Base-by-base conservation (phyloP, 2,329 filamentous ascomycete genomes). In the Calonectria ilicicola region DNA sequence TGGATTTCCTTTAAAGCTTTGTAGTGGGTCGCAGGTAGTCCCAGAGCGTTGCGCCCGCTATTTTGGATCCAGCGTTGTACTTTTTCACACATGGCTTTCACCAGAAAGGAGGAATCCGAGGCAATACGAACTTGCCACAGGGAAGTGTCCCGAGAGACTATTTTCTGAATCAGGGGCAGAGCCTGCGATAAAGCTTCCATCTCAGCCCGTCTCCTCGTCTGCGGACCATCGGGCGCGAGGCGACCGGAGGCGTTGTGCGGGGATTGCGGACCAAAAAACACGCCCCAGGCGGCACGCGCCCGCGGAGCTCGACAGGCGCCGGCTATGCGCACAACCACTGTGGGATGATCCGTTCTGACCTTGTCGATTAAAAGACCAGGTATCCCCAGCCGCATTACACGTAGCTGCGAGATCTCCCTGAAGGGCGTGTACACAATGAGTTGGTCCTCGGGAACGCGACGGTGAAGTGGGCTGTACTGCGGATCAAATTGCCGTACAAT, bases 161-260 rank as follows among this genome's bases (percentile, higher is more conserved):
- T 6, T 21, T 17, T 17, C n/a, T 32, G 35, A 23, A 60, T 60
- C 3, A 60, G 23, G 14, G 21, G n/a, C 19, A 60, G 23, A 17
- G 53, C 53, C 21, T 26, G 53, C 53, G 15, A 38, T 35, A 60
- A 23, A 21, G 53, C 53, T 21, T 60, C 53, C 14, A 60, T 60
- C n/a, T 60, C 1, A 83, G 89, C 23, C 90, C 93, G 73, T 96
- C 94, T 82, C 89, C 90, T 23, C 79, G 95, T 51, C 86, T 95
- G 53, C 90, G 92, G 74, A 92, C 96, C 79, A 84, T 90, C 15
- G 87, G 87, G 29, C 91, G 94, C 85, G 94, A 98, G 84, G 88
- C 90, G 73, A 3, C 66, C 75, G 19, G 38, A 47, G 6, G 60
- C 51, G 63, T 81, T 82, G 66, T 76, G 64, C 21, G 56, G 62